phyloP scores from a whole-genome alignment of 2,329 filamentous ascomycete species.

The Rhinocladiella mackenziei region DNA sequence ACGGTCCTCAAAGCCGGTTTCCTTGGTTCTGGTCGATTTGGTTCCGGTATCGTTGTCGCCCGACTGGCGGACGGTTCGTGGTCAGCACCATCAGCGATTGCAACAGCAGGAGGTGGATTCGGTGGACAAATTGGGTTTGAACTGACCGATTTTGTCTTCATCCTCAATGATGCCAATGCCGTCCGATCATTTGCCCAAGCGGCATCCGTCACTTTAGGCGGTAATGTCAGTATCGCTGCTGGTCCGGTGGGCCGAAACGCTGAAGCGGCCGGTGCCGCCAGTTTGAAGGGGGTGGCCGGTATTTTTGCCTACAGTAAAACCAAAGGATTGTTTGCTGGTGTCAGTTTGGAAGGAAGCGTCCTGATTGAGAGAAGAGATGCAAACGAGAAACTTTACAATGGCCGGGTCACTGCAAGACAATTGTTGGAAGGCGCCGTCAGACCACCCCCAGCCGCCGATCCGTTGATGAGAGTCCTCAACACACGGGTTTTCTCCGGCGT shows the following conservation, averaged over 20 bases:
- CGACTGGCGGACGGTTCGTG: constrained; percentile 47
- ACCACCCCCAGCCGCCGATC: constrained; percentile 75
- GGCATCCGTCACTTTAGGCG: constrained; percentile 85
- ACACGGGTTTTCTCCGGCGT: constrained; percentile 75
- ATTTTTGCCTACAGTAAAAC: constrained; percentile 98
- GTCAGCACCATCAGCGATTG: constrained; percentile 50
- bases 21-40: constrained; percentile 48
- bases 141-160: constrained; percentile 78
- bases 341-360: constrained; percentile 87
- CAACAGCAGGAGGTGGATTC: constrained; percentile 47
- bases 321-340: constrained; percentile 92
- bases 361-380: constrained; percentile 94
- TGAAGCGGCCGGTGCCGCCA: constrained; percentile 91
- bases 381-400: constrained; percentile 92
- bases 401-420: constrained; percentile 73
- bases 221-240: constrained; percentile 93
- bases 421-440: constrained; percentile 74
- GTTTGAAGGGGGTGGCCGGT: constrained; percentile 79
- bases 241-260: constrained; percentile 92
- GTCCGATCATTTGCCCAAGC: constrained; percentile 92
- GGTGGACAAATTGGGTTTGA: constrained; percentile 52
- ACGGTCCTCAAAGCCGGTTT: constrained; percentile 51
- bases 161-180: constrained; percentile 84
- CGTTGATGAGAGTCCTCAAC: constrained; percentile 79
- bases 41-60: constrained; percentile 48